phyloP scores from a whole-genome alignment of 139 green algal species.

The Haematococcus sp. region DNA sequence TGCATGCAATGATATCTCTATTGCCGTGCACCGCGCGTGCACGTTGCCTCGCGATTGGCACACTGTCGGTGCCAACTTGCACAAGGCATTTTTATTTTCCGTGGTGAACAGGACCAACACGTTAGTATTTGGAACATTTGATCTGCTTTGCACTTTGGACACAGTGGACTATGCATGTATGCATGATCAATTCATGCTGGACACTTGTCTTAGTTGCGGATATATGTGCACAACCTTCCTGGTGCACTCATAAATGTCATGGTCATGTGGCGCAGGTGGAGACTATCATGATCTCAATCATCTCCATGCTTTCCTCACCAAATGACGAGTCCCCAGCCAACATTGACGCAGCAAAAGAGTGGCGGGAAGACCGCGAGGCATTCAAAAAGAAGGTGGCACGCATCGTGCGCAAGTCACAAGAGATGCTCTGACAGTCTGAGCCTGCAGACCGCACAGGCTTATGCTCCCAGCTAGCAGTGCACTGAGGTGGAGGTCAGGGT shows the following conservation, averaged over 20 bases:
- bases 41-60: too few species aligned
- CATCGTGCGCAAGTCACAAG: conserved; percentile 90
- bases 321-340: conserved; percentile 99
- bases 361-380: conserved; percentile 79
- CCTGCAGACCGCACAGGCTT: not conserved
- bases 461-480: not conserved
- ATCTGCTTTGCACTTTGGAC: not conserved
- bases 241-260: too few species aligned
- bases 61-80: too few species aligned
- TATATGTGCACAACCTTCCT: too few species aligned
- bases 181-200: not conserved
- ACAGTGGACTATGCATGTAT: not conserved
- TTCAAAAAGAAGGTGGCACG: conserved; percentile 90
- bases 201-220: too few species aligned
- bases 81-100: too few species aligned
- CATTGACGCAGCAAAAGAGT: conserved; percentile 96
- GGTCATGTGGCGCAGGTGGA: too few species aligned
- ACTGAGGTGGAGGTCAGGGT: not conserved
- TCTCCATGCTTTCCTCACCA: conserved; percentile 97
- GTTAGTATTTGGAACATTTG: not conserved
- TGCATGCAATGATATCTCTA: too few species aligned
- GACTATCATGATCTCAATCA: conserved; percentile 98
- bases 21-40: too few species aligned
- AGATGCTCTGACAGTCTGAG: conserved; percentile 71
- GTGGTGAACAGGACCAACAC: too few species aligned